These are phyloP conservation scores for Fraxinus baroniana DNA, from an alignment of 305 asterid genomes.

Conservation along the genomic window DNA sequence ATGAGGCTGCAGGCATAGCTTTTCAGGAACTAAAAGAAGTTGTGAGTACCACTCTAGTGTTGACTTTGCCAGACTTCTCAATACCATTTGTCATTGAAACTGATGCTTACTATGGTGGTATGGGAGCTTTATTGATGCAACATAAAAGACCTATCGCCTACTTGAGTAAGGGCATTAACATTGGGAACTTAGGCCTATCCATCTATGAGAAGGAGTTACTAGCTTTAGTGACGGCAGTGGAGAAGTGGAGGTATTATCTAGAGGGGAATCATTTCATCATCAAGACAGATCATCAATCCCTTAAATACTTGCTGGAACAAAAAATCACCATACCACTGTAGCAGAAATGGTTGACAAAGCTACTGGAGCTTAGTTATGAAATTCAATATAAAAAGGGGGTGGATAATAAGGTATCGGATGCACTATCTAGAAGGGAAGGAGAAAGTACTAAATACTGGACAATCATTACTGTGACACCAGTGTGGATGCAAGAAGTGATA, in stretches of 20 bases:
- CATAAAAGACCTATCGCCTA: background rate
- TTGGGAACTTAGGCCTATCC: background rate
- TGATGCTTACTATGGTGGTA: background rate
- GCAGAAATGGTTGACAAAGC: background rate
- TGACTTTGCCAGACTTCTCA: too few relatives aligned
- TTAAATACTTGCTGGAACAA: background rate
- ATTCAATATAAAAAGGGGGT: background rate
- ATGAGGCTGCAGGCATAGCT: too few relatives aligned
- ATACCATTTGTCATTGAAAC: too few relatives aligned
- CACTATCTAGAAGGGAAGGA: background rate
- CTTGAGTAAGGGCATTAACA: background rate
- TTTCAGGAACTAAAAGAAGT: too few relatives aligned
- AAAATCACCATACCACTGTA: background rate
- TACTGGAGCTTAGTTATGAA: background rate
- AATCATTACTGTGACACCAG: too few relatives aligned
- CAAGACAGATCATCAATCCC: background rate
- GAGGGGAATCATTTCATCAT: background rate
- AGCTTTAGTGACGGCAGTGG: background rate
- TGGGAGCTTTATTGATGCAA: background rate
- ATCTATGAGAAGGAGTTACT: background rate
- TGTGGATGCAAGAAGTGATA: background rate
- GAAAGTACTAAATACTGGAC: too few relatives aligned
- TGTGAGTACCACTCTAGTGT: too few relatives aligned
- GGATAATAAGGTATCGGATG: background rate
- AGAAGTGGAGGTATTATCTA: background rate